Base-by-base conservation (phyloP, 345 rosid species). In the Turritis glabra region DNA sequence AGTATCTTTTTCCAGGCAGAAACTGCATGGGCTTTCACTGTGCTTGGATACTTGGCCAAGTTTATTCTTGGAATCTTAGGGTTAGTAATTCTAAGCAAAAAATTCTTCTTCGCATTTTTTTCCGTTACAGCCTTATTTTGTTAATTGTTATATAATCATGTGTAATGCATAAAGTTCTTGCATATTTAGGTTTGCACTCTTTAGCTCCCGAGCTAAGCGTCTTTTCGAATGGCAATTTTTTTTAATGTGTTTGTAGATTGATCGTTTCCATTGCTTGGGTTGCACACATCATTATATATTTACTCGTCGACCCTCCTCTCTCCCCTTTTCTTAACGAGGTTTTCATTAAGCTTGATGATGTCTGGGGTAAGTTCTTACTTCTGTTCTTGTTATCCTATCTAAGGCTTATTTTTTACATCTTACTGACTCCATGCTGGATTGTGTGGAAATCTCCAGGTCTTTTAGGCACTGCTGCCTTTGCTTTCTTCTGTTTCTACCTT, bases 401-500 rank as follows among this genome's bases (percentile, higher is more conserved):
- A 25, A 62, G 44, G 48, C 40, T 37, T 8, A 8, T 40, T 50
- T 25, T 0, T 0, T 22, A 19, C 58, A 17, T 23, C 68, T 46
- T 22, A 27, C 30, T 71, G 73, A 71, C 68, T 50, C 23, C 21
- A 23, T 12, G n/a, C 10, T 71, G 27, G n/a, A 57, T 17, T 32
- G 30, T 71, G 41, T 50, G 72, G 35, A 29, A 77, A 54, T 62
- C 33, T 82, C 77, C 78, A 92, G 99, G 99, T 80, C 99, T 96
- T 83, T 86, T 96, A 67, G 98, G 99, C 75, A 92, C 99, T 15
- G 96, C 72, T 22, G 99, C 99, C 29, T 96, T 96, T 82, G 97
- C 99, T 38, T 92, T 96, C 84, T 96, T 96, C 85, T 96, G 99
- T 84, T 90, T 96, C 86, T 96, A 92, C 84, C 98, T 92, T 52